Evolutionary conservation across 2,329 filamentous ascomycete species (phyloP), one percentile per base, ranked within the genome.

Genomic region (Pseudocercospora musae): DNA sequence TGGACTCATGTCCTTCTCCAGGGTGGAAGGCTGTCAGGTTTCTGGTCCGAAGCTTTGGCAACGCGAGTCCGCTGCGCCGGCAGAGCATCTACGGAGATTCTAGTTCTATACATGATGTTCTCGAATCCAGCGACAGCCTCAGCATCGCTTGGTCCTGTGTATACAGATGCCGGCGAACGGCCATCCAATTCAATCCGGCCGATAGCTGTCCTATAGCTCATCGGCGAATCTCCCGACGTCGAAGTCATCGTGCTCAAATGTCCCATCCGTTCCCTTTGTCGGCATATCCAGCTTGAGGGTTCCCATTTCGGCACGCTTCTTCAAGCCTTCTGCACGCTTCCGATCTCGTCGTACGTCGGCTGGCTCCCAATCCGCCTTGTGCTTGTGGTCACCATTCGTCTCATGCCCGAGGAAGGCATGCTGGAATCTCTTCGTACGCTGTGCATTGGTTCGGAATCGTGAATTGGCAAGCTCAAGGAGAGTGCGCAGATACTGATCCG

Each of bases 391-490:
- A 20, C 75, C 71, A 67, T 68, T 11, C 66, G 68, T 21, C 63
- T 70, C 13, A 76, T 50, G 76, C 74, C 10, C 73, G 74, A 59
- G 72, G 46, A 91, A 76, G 6, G 84, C 81, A 1, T 71, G 67
- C 49, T 82, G 79, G 68, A 94, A 92, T 46, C 89, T 81, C 53
- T 81, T 81, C 64, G 89, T 92, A 50, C 90, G 82, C 69, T 85
- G 86, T 20, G 78, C 75, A 69, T 94, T 95, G 73, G 89, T 86
- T 8, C 72, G 77, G 71, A 95, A 94, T 55, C 90, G 82, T 74
- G 91, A 85, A 71, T 95, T 93, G 7, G 89, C 87, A 60, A 96
- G 84, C 3, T 78, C 75, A 11, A 93, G 77, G 13, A 97, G 79
- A 62, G 84, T 85, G 46, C 78, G 78, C 4, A 97, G 81, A 71